These are phyloP conservation scores for Stachybotrys chlorohalonatus DNA, from an alignment of 2,329 filamentous ascomycete species.

Conservation along the genomic window DNA sequence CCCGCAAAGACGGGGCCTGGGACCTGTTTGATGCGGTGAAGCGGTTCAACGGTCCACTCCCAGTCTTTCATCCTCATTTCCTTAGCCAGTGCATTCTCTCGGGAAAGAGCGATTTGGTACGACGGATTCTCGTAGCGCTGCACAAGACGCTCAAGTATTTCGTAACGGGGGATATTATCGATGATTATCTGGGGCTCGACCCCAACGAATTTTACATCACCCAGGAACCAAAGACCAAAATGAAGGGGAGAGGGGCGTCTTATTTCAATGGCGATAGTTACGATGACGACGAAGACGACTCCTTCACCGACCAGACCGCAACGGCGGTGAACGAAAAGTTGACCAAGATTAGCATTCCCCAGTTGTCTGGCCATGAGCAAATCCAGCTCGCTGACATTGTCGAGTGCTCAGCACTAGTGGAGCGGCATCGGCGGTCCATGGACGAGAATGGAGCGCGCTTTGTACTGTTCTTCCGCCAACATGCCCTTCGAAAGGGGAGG, in stretches of 20 bases:
- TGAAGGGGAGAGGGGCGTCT: constrained; percentile 20
- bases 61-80: constrained; percentile 88
- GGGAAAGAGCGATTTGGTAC: constrained; percentile 65
- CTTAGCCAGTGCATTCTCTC: constrained; percentile 77
- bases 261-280: constrained; percentile 25
- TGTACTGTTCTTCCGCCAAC: constrained; percentile 78
- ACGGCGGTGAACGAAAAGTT: constrained; percentile 65
- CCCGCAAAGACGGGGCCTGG: constrained; percentile 40
- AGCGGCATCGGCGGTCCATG: constrained; percentile 79
- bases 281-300: constrained; percentile 43
- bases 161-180: constrained; percentile 69
- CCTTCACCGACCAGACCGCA: constrained; percentile 65
- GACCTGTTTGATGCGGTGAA: constrained; percentile 78
- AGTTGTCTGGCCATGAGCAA: constrained; percentile 77
- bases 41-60: constrained; percentile 76
- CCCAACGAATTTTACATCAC: constrained; percentile 48
- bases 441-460: constrained; percentile 85
- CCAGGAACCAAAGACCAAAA: not conserved
- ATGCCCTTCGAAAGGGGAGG: constrained; percentile 60
- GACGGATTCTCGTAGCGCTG: constrained; percentile 62
- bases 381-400: constrained; percentile 78
- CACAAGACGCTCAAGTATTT: constrained; percentile 74
- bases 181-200: constrained; percentile 64
- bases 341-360: constrained; percentile 63
- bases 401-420: constrained; percentile 75